Conservation (phyloP, 139 green algal genomes). For the Choricystis sp. region DNA sequence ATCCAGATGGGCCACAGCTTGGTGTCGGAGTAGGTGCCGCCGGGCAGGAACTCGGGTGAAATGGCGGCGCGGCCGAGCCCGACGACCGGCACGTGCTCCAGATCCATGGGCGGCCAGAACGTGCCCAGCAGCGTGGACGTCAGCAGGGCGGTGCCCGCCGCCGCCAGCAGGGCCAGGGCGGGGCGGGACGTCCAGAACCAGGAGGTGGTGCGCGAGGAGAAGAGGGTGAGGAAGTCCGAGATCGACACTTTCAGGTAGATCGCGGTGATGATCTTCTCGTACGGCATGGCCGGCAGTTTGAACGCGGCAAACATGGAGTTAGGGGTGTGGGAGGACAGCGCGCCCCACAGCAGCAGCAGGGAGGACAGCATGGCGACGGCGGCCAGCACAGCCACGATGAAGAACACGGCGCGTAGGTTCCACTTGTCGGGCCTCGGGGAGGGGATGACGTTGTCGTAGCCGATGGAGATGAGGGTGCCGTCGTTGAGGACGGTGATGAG, state of each 20-base stretch:
- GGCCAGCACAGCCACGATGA: constrained; percentile 47
- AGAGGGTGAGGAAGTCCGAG: constrained; percentile 73
- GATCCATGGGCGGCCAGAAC: constrained; percentile 39
- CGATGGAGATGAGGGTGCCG: constrained; percentile 69
- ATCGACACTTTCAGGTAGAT: constrained; percentile 77
- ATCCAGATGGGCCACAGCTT: constrained; percentile 39
- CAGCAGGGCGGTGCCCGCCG: constrained; percentile 26
- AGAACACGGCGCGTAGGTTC: constrained; percentile 48
- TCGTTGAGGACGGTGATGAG: constrained; percentile 87
- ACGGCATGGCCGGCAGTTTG: constrained; percentile 8
- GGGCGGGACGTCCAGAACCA: constrained; percentile 44
- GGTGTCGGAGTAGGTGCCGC: constrained; percentile 17
- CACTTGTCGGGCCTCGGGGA: constrained; percentile 58
- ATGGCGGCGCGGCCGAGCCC: constrained; percentile 13
- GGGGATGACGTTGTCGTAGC: constrained; percentile 63
- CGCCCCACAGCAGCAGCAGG: constrained; percentile 54
- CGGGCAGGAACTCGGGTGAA: constrained; percentile 6
- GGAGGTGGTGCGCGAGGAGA: constrained; percentile 53
- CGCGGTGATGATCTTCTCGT: constrained; percentile 51
- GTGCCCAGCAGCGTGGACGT: constrained; percentile 51
- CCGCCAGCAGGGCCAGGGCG: constrained; percentile 18
- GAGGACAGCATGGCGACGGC: constrained; percentile 49
- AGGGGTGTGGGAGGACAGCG: constrained; percentile 11
- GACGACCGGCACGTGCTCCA: constrained; percentile 18
- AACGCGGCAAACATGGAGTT: not conserved